These are phyloP conservation scores for Acanthamoeba lenticulata DNA, from an alignment of 208 protist species.

Conservation along the genomic window DNA sequence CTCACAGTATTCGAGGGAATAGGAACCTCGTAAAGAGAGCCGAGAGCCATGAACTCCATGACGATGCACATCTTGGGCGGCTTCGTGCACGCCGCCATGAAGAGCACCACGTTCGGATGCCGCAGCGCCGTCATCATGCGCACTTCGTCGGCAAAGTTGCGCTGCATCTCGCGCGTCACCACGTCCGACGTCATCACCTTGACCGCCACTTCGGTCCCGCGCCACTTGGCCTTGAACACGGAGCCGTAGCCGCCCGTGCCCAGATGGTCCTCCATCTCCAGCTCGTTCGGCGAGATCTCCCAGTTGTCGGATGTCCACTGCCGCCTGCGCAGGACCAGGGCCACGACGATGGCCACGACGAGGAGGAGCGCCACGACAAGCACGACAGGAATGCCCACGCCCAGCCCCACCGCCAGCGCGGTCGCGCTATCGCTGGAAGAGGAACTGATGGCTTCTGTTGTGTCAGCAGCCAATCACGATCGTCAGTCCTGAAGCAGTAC, in stretches of 20 bases:
- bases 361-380: neutral
- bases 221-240: slow-evolving; percentile 17
- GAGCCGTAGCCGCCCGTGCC: neutral
- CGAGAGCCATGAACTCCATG: slow-evolving; percentile 23
- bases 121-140: slow-evolving; percentile 38
- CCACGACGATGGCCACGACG: neutral
- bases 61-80: slow-evolving; percentile 49
- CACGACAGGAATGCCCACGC: neutral
- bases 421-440: neutral
- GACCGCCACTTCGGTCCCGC: neutral
- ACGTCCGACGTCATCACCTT: neutral
- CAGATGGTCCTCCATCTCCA: slow-evolving; percentile 42
- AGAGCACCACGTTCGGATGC: slow-evolving; percentile 31
- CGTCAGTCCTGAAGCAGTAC: neutral
- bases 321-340: neutral
- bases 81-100: slow-evolving; percentile 31
- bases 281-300: neutral
- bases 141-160: neutral
- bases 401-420: neutral
- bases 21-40: slow-evolving; percentile 24
- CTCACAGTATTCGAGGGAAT: neutral
- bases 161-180: slow-evolving; percentile 3
- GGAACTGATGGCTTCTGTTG: neutral
- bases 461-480: no score
- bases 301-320: neutral